Evolutionary conservation across 306 rosid species (phyloP), one percentile per base, ranked within the genome.

Genomic region (Glycine tomentella): DNA sequence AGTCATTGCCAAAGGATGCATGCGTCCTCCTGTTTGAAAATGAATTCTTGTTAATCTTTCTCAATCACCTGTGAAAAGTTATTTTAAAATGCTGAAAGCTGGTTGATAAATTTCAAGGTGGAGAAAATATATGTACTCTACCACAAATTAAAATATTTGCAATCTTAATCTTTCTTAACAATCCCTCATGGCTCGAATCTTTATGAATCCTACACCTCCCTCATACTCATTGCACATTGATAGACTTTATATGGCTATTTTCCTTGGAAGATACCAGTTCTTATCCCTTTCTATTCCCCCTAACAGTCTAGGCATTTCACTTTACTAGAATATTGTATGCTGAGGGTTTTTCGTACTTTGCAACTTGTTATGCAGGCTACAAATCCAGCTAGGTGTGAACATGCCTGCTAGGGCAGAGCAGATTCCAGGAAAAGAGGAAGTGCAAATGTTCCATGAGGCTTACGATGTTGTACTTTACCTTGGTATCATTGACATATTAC

Each of bases 371-470:
- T 25, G 84, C 94, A 95, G 99, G 73, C 87, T 95, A 38, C 99
- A 95, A 89, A 93, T 95, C 87, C 99, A 95, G 84, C 87, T 95
- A n/a, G 99, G 99, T 69, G 99, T 95, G 69, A 95, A 95, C 89
- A 90, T 95, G 99, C 98, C 99, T 6, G 89, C 99, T 34, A 93
- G 99, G 88, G 99, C 99, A 74, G 99, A 95, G 87, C 93, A 64
- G 86, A 82, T 91, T 82, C 90, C 86, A 13, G 98, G 91, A 50
- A 87, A 87, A 61, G 78, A 91, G 75, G 95, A 88, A 69, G 80
- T 66, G 55, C 86, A 89, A 81, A 88, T 83, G 86, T 93, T 93
- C 53, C 93, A 87, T 34, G 92, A 89, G 75, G 94, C 87, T 3
- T 95, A 95, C 38, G 99, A 95, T 53, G 99, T 95, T 1, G 99